Evolutionary conservation across 495 filamentous ascomycete species (phyloP).

Genomic region (Aspergillus baeticus): DNA sequence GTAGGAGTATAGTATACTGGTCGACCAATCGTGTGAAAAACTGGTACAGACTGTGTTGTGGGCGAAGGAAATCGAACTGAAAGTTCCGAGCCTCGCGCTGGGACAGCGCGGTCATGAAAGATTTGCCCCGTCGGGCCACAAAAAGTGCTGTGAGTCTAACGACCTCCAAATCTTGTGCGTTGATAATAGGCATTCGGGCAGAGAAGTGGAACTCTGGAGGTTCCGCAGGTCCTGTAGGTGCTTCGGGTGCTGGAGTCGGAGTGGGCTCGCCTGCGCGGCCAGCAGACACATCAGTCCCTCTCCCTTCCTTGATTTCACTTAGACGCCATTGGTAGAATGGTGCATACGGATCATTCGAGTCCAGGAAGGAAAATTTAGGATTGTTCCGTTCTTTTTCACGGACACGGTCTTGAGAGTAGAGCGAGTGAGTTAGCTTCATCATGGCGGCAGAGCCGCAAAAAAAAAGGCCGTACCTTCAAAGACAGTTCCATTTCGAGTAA

Average conservation of each 20-base stretch:
- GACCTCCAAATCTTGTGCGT: slow-evolving; percentile 91
- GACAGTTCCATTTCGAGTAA: slow-evolving; percentile 72
- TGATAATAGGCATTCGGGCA: slow-evolving; percentile 96
- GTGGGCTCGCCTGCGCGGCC: slow-evolving; percentile 67
- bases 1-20: slow-evolving; percentile 85
- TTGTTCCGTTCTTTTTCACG: slow-evolving; percentile 83
- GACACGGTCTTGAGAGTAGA: slow-evolving; percentile 61
- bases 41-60: slow-evolving; percentile 92
- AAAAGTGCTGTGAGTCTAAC: slow-evolving; percentile 86
- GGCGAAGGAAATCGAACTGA: slow-evolving; percentile 95
- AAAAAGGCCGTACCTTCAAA: slow-evolving; percentile 65
- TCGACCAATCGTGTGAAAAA: slow-evolving; percentile 91
- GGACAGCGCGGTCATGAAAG: slow-evolving; percentile 82
- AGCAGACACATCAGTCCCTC: slow-evolving; percentile 76
- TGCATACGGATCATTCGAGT: slow-evolving; percentile 77
- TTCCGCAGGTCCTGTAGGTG: slow-evolving; percentile 78
- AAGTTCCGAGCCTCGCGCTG: slow-evolving; percentile 88
- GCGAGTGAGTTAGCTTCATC: slow-evolving; percentile 11
- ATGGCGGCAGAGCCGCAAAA: neutral
- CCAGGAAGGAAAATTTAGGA: slow-evolving; percentile 88
- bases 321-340: slow-evolving; percentile 90
- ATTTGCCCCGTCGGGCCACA: slow-evolving; percentile 85
- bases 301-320: slow-evolving; percentile 76
- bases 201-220: slow-evolving; percentile 94
- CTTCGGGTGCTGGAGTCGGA: slow-evolving; percentile 55